phyloP scores from a whole-genome alignment of 1,284 basidiomycete species.

The Ustilago esculenta region DNA sequence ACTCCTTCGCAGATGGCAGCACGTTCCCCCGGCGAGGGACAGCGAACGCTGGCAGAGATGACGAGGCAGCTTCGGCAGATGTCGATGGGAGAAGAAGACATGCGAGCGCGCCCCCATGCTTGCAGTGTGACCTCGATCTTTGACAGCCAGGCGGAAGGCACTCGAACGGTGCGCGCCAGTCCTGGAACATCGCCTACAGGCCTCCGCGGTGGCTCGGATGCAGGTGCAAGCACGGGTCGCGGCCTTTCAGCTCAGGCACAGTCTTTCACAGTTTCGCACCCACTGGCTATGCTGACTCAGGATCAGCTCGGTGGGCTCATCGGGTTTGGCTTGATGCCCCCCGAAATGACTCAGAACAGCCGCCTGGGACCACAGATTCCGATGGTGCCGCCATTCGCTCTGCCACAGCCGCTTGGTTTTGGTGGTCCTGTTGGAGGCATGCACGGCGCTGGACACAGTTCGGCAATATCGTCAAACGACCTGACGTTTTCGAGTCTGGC shows the following conservation, averaged over 20 bases:
- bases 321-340: conserved; percentile 8
- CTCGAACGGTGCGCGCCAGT: conserved; percentile 41
- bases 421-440: too few relatives aligned
- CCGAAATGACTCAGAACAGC: conserved; percentile 1
- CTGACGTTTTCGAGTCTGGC: conserved; percentile 46
- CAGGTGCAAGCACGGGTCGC: not conserved
- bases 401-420: conserved; percentile 14
- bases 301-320: conserved; percentile 9
- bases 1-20: conserved; percentile 28
- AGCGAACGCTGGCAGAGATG: conserved; percentile 35
- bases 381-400: conserved; percentile 9
- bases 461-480: conserved; percentile 22
- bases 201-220: conserved; percentile 5
- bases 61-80: conserved; percentile 39
- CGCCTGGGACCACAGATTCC: conserved; percentile 16
- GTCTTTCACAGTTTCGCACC: conserved; percentile 27
- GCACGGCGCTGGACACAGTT: too few relatives aligned
- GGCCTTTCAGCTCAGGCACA: conserved; percentile 38
- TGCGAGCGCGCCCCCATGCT: not conserved
- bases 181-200: conserved; percentile 35
- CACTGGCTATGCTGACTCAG: conserved; percentile 4
- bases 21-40: conserved; percentile 25
- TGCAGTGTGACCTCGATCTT: conserved; percentile 14
- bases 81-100: conserved; percentile 31
- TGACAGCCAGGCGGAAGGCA: conserved; percentile 33